phyloP scores from a whole-genome alignment of 202 grass and related monocot species.

The Miscanthus sacchariflorus region DNA sequence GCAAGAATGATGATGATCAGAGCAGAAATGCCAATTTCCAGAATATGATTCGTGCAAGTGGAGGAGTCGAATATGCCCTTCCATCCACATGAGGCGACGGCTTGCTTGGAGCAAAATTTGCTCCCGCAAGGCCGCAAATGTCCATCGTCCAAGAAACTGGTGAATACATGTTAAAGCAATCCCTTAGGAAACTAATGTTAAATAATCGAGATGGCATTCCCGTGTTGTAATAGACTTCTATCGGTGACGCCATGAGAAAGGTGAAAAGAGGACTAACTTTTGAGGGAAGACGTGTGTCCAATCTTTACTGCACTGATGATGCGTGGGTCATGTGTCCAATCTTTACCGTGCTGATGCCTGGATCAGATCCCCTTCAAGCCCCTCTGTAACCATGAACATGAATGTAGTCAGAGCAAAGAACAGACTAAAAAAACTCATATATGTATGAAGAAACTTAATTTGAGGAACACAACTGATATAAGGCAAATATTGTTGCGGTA shows the following conservation, averaged over 20 bases:
- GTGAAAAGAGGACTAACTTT: constrained; percentile 47
- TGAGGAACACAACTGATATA: not conserved
- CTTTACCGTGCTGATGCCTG: not conserved
- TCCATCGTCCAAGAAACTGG: constrained; percentile 55
- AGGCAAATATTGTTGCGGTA: too few species aligned
- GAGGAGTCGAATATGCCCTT: constrained; percentile 56
- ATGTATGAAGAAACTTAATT: not conserved
- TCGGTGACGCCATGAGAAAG: not conserved
- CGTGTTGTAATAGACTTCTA: not conserved
- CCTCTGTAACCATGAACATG: constrained; percentile 15
- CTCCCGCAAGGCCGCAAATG: constrained; percentile 43
- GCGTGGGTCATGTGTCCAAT: constrained; percentile 45
- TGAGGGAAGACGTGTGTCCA: constrained; percentile 53
- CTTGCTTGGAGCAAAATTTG: constrained; percentile 47
- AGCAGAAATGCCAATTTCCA: constrained; percentile 15
- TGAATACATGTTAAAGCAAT: not conserved
- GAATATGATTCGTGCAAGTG: constrained; percentile 72
- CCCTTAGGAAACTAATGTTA: not conserved
- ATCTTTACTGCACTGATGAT: not conserved
- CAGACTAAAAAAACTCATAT: not conserved
- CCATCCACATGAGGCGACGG: constrained; percentile 35
- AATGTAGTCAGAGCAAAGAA: not conserved
- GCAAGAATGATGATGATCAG: constrained; percentile 42
- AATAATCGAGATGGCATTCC: not conserved
- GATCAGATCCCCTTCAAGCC: not conserved